A percentile compares a stretch with the other conserved stretches of the same genome.
Evolutionary conservation across 768 basidiomycete species (phyloP).

Genomic region (Suillus paluster): DNA sequence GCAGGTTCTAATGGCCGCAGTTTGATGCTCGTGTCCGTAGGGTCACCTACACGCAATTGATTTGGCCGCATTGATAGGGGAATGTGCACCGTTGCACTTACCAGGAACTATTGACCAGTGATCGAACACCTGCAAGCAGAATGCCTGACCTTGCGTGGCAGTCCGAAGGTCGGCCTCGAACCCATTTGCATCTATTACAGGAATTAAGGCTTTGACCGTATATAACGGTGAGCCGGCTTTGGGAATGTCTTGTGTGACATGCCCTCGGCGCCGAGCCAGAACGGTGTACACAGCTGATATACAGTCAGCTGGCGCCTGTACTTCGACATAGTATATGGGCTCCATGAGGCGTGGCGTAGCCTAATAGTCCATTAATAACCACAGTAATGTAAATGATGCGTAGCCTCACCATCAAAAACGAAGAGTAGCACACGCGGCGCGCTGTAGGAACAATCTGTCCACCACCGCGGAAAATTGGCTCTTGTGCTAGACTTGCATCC

Average conservation of each 20-base stretch:
- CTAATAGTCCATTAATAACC: slow-evolving; percentile 43
- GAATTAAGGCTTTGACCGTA: slow-evolving; percentile 97
- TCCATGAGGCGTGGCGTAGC: slow-evolving; percentile 96
- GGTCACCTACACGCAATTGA: slow-evolving; percentile 69
- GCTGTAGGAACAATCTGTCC: slow-evolving; percentile 99
- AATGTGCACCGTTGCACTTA: slow-evolving; percentile 39
- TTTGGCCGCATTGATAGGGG: neutral
- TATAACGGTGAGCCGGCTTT: slow-evolving; percentile 98
- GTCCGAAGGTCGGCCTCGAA: slow-evolving; percentile 98
- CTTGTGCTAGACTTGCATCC: slow-evolving; percentile 90
- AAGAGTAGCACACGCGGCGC: slow-evolving; percentile 98
- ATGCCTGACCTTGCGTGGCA: slow-evolving; percentile 99
- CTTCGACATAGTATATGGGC: slow-evolving; percentile 98
- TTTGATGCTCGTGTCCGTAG: slow-evolving; percentile 96
- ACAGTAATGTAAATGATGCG: slow-evolving; percentile 9
- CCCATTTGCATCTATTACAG: slow-evolving; percentile 97
- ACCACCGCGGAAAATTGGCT: slow-evolving; percentile 97
- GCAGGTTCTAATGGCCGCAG: slow-evolving; percentile 96
- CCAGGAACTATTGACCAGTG: slow-evolving; percentile 99
- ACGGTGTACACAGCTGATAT: slow-evolving; percentile 99
- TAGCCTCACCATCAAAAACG: slow-evolving; percentile 89
- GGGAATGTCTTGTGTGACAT: slow-evolving; percentile 97
- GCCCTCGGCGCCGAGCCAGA: slow-evolving; percentile 97
- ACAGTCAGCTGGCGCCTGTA: slow-evolving; percentile 98
- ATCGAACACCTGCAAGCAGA: slow-evolving; percentile 96